A percentile compares a stretch with the other conserved stretches of the same genome.
These are phyloP conservation scores for Gautieria morchelliformis DNA, from an alignment of 768 basidiomycete species.

Conservation along the genomic window DNA sequence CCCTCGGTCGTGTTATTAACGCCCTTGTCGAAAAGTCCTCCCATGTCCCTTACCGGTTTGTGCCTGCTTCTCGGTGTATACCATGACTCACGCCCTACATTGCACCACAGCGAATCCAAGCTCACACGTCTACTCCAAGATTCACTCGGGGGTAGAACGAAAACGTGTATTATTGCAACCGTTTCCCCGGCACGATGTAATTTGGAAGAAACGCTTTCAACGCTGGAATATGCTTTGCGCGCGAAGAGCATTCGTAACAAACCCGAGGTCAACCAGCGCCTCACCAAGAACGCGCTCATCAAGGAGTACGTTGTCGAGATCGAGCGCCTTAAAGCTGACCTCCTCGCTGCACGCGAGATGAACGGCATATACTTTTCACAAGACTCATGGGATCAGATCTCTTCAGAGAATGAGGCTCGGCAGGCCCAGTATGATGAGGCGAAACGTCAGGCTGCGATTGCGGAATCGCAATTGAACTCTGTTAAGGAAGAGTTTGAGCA, in stretches of 20 bases:
- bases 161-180: slow-evolving; percentile 96
- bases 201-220: slow-evolving; percentile 95
- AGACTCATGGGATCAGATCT: slow-evolving; percentile 83
- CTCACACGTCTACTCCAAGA: slow-evolving; percentile 96
- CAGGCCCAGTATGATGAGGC: slow-evolving; percentile 77
- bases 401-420: slow-evolving; percentile 61
- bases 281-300: slow-evolving; percentile 84
- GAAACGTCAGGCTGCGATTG: slow-evolving; percentile 69
- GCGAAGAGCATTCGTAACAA: slow-evolving; percentile 94
- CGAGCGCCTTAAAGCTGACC: slow-evolving; percentile 82
- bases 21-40: slow-evolving; percentile 85
- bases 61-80: slow-evolving; percentile 5
- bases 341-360: slow-evolving; percentile 88
- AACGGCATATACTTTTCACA: slow-evolving; percentile 92
- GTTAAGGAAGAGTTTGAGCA: slow-evolving; percentile 90
- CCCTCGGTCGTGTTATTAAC: slow-evolving; percentile 95
- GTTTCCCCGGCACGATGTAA: slow-evolving; percentile 90
- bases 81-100: not conserved
- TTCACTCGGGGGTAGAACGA: slow-evolving; percentile 94
- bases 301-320: slow-evolving; percentile 94
- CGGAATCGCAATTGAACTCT: slow-evolving; percentile 71
- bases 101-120: slow-evolving; percentile 74
- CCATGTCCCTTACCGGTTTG: slow-evolving; percentile 90
- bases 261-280: slow-evolving; percentile 90
- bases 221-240: slow-evolving; percentile 90